phyloP scores from a whole-genome alignment of 495 filamentous ascomycete genomes.

The Talaromyces stipitatus region DNA sequence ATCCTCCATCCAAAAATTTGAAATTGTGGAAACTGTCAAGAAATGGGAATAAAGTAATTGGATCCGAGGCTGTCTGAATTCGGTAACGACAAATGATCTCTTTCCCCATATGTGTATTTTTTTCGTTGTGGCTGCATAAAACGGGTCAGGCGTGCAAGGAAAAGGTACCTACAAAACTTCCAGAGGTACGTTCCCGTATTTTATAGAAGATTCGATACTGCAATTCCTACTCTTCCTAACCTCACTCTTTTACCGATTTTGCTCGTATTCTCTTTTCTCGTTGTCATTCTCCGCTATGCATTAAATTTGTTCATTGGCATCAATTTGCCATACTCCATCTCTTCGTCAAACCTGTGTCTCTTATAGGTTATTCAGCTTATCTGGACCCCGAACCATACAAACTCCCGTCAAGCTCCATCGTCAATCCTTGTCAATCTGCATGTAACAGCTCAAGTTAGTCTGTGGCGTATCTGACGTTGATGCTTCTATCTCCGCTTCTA shows the following conservation, averaged over 20 bases:
- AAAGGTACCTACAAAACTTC: not conserved
- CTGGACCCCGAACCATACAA: not conserved
- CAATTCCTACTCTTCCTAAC: not conserved
- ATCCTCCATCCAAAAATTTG: not conserved
- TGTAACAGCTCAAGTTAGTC: not conserved
- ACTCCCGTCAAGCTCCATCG: not conserved
- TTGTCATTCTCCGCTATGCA: not conserved
- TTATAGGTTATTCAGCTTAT: not conserved
- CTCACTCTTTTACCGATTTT: not conserved
- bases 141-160: not conserved
- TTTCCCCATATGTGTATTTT: not conserved
- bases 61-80: not conserved
- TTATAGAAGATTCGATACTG: not conserved
- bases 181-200: not conserved
- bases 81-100: not conserved
- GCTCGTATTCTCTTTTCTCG: not conserved
- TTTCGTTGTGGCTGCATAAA: not conserved
- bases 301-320: not conserved
- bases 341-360: not conserved
- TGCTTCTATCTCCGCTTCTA: not conserved
- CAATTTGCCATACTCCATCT: not conserved
- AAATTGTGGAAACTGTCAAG: not conserved
- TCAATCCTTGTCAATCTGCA: constrained; percentile 3
- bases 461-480: not conserved
- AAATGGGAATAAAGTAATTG: not conserved